Conservation (phyloP, 352 stramenopile species). For the Globisporangium cederbergense region DNA sequence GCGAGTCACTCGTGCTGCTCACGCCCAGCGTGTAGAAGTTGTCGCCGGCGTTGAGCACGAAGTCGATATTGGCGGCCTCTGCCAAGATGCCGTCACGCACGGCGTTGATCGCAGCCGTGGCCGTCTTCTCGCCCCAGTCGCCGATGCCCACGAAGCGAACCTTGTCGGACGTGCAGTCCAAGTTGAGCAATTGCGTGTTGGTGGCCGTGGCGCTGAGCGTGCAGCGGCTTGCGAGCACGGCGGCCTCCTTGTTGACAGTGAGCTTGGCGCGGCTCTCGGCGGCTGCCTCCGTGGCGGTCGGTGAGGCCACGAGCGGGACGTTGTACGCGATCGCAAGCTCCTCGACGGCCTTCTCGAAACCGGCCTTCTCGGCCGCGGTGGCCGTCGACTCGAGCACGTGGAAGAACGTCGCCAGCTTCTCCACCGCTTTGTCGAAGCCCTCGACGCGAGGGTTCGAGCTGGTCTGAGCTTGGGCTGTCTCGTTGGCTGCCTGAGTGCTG, state of each 20-base stretch:
- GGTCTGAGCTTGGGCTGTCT: background rate
- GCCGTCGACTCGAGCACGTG: slow-evolving; percentile 9
- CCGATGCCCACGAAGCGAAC: slow-evolving; percentile 34
- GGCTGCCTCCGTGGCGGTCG: slow-evolving; percentile 20
- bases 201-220: slow-evolving; percentile 21
- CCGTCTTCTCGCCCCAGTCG: slow-evolving; percentile 35
- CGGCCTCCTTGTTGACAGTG: slow-evolving; percentile 3
- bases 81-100: slow-evolving; percentile 32
- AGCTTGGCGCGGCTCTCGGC: slow-evolving; percentile 13
- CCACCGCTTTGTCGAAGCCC: slow-evolving; percentile 15
- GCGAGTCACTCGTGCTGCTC: slow-evolving; percentile 23
- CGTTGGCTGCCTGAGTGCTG: background rate
- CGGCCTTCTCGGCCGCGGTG: slow-evolving; percentile 7
- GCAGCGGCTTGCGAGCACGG: slow-evolving; percentile 20
- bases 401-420: slow-evolving; percentile 17
- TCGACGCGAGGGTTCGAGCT: slow-evolving; percentile 6
- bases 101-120: slow-evolving; percentile 23
- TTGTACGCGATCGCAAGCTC: slow-evolving; percentile 29
- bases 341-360: slow-evolving; percentile 23
- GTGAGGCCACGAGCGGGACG: slow-evolving; percentile 23
- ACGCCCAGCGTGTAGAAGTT: slow-evolving; percentile 45
- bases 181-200: slow-evolving; percentile 12
- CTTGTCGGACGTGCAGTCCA: slow-evolving; percentile 19
- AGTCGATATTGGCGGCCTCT: slow-evolving; percentile 25
- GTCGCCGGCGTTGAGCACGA: slow-evolving; percentile 35